Evolutionary conservation across 768 basidiomycete species (phyloP), one percentile per base, ranked within the genome.

Genomic region (Tubosaeta brunneosetosa): DNA sequence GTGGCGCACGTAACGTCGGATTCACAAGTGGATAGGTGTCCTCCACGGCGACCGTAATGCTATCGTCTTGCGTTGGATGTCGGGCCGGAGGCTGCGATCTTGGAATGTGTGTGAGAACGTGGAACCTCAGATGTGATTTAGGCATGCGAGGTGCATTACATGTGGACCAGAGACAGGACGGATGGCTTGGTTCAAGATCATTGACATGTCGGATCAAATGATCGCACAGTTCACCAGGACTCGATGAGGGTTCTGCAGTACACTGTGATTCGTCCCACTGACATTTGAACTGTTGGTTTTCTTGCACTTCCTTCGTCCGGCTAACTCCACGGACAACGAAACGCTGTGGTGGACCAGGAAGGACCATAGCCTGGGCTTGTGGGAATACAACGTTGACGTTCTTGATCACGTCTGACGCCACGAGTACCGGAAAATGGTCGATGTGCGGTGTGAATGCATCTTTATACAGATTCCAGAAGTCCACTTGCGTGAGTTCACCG

Each of bases 381-480:
- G 91, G 87, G 62, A 93, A 95, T 26, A 94, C 87, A 10, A 81
- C 72, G 45, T 82, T 91, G 55, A 94, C 90, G 56, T 89, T 90
- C 70, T 95, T 94, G 68, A 99, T 97, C 45, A 97, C 90, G 41
- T 99, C 95, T 1, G 91, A 86, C 0, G 97, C 94, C 3, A 84
- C 81, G 3, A 94, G 79, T 41, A 91, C 65, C 11, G 81, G 79
- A 52, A 81, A 74, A 50, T 75, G 75, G 1, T 82, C 79, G 53
- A 77, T 66, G 61, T 75, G 77, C 1, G 83, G 81, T 1, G 79
- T 71, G 61, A 97, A 97, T 1, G 82, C 82, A 53, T 89, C 87
- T 56, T 88, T 86, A 72, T 99, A 99, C 12, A 94, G 77, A 51
- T 83, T 91, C 94, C 95, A 99, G 63, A 99, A 91, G 50, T 91